Evolutionary conservation across 306 rosid species (phyloP).

Genomic region (Notholithocarpus densiflorus): DNA sequence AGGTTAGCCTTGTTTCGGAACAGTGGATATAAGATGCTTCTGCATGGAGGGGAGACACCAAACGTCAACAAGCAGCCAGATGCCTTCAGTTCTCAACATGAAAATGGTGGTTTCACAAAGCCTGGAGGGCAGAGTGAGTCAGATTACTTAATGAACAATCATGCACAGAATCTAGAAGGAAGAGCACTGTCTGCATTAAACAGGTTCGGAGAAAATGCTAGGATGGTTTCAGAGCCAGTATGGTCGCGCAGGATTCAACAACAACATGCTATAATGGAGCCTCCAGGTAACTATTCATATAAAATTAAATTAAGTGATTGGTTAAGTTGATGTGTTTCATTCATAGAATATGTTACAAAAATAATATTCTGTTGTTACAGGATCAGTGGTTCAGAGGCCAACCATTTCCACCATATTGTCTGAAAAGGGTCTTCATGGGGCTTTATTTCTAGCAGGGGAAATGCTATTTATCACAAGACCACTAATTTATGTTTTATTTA

Average conservation of each 20-base stretch:
- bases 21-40: conserved; percentile 88
- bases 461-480: conserved; percentile 75
- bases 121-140: conserved; percentile 35
- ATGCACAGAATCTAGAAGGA: conserved; percentile 62
- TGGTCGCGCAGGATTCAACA: conserved; percentile 60
- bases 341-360: conserved; percentile 23
- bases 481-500: conserved; percentile 74
- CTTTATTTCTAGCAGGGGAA: conserved; percentile 62
- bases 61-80: conserved; percentile 39
- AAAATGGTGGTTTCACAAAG: conserved; percentile 22
- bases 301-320: background rate
- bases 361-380: conserved; percentile 41
- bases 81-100: conserved; percentile 36
- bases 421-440: conserved; percentile 69
- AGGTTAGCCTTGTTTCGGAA: conserved; percentile 77
- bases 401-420: conserved; percentile 59
- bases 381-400: conserved; percentile 45
- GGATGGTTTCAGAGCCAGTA: conserved; percentile 50
- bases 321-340: background rate
- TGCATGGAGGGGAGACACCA: conserved; percentile 75
- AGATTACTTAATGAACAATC: conserved; percentile 37
- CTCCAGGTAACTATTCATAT: conserved; percentile 40
- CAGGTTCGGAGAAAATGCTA: conserved; percentile 78
- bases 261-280: conserved; percentile 56
- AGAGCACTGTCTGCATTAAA: conserved; percentile 81